Percentiles rank a stretch among this genome's conserved stretches.
These are phyloP conservation scores for Blepharisma undulans DNA, from an alignment of 169 alveolate genomes.

Conservation along the genomic window DNA sequence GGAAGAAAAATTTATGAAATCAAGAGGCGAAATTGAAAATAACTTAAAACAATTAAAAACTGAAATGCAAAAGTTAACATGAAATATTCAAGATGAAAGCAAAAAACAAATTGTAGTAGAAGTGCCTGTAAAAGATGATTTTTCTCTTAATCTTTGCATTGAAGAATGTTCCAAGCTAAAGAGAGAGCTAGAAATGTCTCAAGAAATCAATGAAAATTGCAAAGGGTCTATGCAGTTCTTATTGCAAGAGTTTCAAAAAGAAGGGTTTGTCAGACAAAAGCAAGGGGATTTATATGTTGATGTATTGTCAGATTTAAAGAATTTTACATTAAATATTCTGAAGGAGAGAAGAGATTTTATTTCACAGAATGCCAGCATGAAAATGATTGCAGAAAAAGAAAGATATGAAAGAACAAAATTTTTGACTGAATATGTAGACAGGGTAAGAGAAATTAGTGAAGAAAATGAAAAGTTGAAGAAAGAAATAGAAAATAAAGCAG, in stretches of 20 bases:
- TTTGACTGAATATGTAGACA: background rate
- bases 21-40: background rate
- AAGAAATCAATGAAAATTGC: background rate
- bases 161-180: background rate
- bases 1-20: background rate
- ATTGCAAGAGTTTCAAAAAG: background rate
- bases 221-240: background rate
- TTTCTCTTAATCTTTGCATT: background rate
- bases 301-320: background rate
- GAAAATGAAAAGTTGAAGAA: background rate
- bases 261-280: background rate
- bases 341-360: background rate
- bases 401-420: background rate
- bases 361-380: background rate
- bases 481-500: background rate
- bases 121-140: background rate
- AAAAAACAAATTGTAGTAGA: background rate
- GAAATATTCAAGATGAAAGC: background rate
- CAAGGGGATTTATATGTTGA: background rate
- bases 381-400: background rate
- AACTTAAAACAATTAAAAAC: background rate
- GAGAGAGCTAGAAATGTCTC: background rate
- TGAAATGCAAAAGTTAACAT: background rate
- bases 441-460: background rate
- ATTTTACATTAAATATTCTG: background rate